These are phyloP conservation scores for Dendrostoma leiphaemia DNA, from an alignment of 2,329 filamentous ascomycete genomes.

Conservation along the genomic window DNA sequence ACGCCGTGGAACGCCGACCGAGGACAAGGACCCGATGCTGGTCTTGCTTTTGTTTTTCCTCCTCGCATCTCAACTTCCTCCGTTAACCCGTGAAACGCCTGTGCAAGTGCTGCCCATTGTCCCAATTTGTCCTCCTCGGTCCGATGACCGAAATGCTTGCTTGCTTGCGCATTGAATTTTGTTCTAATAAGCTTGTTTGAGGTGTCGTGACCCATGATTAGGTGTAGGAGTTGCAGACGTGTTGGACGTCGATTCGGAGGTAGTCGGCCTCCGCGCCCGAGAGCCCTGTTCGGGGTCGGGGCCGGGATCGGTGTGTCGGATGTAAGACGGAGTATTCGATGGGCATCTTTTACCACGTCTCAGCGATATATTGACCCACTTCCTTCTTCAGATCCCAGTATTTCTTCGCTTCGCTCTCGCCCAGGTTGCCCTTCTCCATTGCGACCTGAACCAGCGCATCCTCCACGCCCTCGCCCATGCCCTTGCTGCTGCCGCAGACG, in stretches of 20 bases:
- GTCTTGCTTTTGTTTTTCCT: conserved; percentile 2
- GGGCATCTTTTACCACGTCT: conserved; percentile 54
- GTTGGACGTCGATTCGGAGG: background rate
- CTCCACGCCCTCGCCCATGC: conserved; percentile 97
- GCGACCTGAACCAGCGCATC: conserved; percentile 83
- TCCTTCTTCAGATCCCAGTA: conserved; percentile 94
- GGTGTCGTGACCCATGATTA: no score
- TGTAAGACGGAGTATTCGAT: background rate
- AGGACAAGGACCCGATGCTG: background rate
- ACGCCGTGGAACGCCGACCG: background rate
- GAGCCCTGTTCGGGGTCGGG: background rate
- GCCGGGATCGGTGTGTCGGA: background rate
- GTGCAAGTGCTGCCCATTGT: conserved; percentile 1
- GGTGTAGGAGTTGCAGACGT: no score
- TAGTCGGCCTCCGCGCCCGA: background rate
- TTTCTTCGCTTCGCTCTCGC: conserved; percentile 73
- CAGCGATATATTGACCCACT: conserved; percentile 92
- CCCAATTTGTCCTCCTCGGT: background rate
- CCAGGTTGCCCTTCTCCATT: conserved; percentile 87
- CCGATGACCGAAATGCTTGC: background rate
- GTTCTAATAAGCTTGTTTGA: background rate
- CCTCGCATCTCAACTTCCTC: background rate
- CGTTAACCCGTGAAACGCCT: conserved; percentile 6
- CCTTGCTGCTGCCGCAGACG: conserved; percentile 91
- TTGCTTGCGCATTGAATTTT: background rate